phyloP scores from a whole-genome alignment of 2,329 filamentous ascomycete species.

The Neonectria ditissima region DNA sequence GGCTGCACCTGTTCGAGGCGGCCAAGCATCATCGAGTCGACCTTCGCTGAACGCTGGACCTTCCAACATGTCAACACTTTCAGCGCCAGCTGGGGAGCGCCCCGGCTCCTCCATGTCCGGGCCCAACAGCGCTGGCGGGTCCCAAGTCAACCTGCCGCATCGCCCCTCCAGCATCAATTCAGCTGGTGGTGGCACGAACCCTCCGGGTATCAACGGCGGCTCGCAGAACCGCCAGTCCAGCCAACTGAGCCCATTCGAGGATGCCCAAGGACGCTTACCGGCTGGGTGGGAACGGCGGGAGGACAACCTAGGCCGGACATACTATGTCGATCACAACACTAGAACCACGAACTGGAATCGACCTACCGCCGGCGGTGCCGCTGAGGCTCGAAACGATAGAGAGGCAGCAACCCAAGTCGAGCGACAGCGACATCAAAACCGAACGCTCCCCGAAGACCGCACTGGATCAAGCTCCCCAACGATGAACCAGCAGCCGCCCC shows the following conservation, averaged over 20 bases:
- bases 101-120: constrained; percentile 66
- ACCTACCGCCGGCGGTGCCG: constrained; percentile 82
- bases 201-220: constrained; percentile 47
- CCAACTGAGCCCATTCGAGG: constrained; percentile 90
- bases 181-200: constrained; percentile 41
- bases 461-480: constrained; percentile 94
- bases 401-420: constrained; percentile 95
- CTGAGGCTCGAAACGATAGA: constrained; percentile 77
- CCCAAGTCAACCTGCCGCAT: constrained; percentile 56
- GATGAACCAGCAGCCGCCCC: constrained; percentile 66
- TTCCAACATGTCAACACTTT: constrained; percentile 59
- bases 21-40: constrained; percentile 57
- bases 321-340: constrained; percentile 98
- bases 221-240: constrained; percentile 50
- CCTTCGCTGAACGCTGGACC: constrained; percentile 58
- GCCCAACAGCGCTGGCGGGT: constrained; percentile 58
- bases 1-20: constrained; percentile 71
- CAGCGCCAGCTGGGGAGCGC: constrained; percentile 58
- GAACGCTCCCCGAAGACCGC: constrained; percentile 94
- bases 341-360: constrained; percentile 96
- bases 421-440: constrained; percentile 92
- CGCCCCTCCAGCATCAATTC: constrained; percentile 62
- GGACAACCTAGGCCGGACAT: constrained; percentile 93
- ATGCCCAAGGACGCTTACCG: constrained; percentile 91
- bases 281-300: constrained; percentile 96